Evolutionary conservation across 1,284 basidiomycete genomes (phyloP), one percentile per base, ranked within the genome.

Genomic region (Rhodotorula sp.): DNA sequence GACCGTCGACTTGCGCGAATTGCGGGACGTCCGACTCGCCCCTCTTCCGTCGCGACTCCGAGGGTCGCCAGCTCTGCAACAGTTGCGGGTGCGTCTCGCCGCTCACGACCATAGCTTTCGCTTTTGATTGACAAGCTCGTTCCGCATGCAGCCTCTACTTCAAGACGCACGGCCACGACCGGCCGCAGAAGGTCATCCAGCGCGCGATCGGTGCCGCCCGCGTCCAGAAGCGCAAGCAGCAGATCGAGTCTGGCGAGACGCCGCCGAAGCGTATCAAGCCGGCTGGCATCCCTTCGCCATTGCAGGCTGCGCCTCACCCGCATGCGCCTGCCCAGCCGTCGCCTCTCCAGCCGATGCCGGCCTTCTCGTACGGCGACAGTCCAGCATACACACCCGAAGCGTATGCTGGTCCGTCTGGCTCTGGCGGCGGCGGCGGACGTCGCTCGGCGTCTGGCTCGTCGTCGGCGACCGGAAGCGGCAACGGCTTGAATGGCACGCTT

Each of bases 1-100:
- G 60, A n/a, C 46, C 60, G 11, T 59, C 67, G 22, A 56, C 63
- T 40, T 95, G 93, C 81, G 87, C 89, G 59, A 95, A 94, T 81
- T 95, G 92, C 80, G 89, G 89, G 31, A 94, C 92, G 53, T 92
- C 89, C 81, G 94, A 92, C 61, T 95, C 93, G 4, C 92, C 92
- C 15, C 82, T 95, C 16, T 95, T 92, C 92, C 84, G 92, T 78
- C 84, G 92, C 77, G 92, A 94, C 79, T 91, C 93, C 79, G 89
- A 91, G 65, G 92, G 92, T 64, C 90, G 93, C 79, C 84, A 87
- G 61, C 85, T 91, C 77, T 91, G 89, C 82, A 91, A 91, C 79
- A 88, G 89, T 65, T 91, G 89, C 64, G 65, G 68, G 64, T 69
- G 13, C 52, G 55, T 54, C 30, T 24, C 50, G 28, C 5, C 10